A percentile compares a stretch with the other conserved stretches of the same genome.
Conservation (phyloP, 441 rosid genomes). For the Croton laevigatus region DNA sequence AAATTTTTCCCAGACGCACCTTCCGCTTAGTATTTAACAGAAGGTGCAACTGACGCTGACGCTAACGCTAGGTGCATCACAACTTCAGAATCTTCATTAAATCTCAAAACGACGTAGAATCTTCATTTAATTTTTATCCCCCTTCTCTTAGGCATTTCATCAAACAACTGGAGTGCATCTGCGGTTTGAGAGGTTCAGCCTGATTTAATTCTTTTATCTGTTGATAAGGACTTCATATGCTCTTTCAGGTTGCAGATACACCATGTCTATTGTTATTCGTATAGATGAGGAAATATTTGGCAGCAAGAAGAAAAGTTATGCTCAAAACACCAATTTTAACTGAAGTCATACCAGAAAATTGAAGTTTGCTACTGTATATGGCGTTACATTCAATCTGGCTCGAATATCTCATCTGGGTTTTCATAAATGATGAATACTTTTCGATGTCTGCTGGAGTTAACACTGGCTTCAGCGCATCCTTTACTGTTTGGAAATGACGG, state of each 20-base stretch:
- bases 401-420: slow-evolving; percentile 17
- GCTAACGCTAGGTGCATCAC: no score
- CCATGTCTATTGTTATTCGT: slow-evolving; percentile 20
- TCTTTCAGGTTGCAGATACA: slow-evolving; percentile 1
- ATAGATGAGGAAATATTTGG: slow-evolving; percentile 32
- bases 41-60: no score
- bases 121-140: no score
- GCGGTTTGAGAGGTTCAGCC: no score
- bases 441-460: slow-evolving; percentile 58
- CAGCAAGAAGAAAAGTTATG: slow-evolving; percentile 34
- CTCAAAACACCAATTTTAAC: slow-evolving; percentile 35
- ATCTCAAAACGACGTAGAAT: no score
- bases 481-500: slow-evolving; percentile 63
- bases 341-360: slow-evolving; percentile 17
- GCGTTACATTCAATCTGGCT: slow-evolving; percentile 15
- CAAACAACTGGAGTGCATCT: no score
- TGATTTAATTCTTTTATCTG: no score
- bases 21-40: no score
- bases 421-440: slow-evolving; percentile 58
- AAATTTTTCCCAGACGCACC: no score
- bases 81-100: no score
- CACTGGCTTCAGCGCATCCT: slow-evolving; percentile 69
- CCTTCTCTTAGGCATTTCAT: no score
- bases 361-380: slow-evolving; percentile 11
- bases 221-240: neutral